These are phyloP conservation scores for Leccinum incarnatum DNA, from an alignment of 768 basidiomycete species.

Conservation along the genomic window DNA sequence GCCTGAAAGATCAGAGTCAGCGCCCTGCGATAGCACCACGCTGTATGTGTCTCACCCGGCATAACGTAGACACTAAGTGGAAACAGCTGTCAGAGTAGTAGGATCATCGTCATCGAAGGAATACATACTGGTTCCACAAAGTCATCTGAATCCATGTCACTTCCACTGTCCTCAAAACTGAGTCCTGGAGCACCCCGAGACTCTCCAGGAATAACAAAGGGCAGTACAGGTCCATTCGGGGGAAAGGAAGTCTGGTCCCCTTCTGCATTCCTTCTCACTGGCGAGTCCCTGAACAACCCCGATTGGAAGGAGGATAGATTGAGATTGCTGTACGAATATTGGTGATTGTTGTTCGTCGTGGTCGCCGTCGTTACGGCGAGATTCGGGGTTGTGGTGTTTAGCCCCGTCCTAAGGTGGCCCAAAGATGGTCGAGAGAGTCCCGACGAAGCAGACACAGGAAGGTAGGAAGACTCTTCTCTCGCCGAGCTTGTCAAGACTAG, in stretches of 20 bases:
- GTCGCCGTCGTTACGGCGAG: neutral
- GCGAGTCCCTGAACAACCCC: constrained; percentile 32
- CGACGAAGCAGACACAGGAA: neutral
- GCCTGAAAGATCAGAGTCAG: constrained; percentile 14
- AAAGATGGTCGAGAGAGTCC: constrained; percentile 4
- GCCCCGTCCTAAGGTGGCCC: constrained; percentile 7
- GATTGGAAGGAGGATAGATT: constrained; percentile 32
- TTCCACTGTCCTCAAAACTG: constrained; percentile 25
- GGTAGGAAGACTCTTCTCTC: constrained; percentile 18
- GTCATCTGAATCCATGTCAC: constrained; percentile 28
- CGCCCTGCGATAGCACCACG: too few species aligned
- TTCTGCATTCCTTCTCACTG: constrained; percentile 28
- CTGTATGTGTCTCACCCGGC: constrained; percentile 4
- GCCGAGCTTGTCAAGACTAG: constrained; percentile 14
- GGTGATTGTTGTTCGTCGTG: constrained; percentile 15
- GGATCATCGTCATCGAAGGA: neutral
- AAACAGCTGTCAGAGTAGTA: constrained; percentile 2
- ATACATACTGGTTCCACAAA: constrained; percentile 11
- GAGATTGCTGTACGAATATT: constrained; percentile 30
- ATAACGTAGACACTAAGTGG: constrained; percentile 25
- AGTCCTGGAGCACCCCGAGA: constrained; percentile 15
- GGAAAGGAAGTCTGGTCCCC: constrained; percentile 19
- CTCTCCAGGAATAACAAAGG: constrained; percentile 6
- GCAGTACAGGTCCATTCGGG: constrained; percentile 4
- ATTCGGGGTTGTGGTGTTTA: neutral